Evolutionary conservation across 1,284 basidiomycete species (phyloP), one percentile per base, ranked within the genome.

Genomic region (Cryptococcus jaspeensis): DNA sequence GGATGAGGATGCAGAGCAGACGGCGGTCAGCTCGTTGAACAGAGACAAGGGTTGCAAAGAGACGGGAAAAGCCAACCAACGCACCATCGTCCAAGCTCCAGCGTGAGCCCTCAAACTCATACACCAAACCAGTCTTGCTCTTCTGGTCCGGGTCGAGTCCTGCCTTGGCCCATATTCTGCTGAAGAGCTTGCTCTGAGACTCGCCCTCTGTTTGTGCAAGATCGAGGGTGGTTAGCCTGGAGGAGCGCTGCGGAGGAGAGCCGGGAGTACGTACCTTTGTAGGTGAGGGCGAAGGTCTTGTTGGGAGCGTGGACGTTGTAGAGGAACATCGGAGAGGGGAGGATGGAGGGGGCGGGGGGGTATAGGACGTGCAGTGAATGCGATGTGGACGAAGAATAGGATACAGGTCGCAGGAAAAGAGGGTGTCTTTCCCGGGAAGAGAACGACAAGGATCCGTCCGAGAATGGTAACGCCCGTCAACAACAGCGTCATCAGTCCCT

Each of bases 11-110:
- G 20, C 15, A 39, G 15, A 18, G 8, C 15, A 37, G 15, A 5
- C 28, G 28, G 28, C 28, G 28, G 28, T 32, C 28, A 32, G 28
- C 28, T 5, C 16, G 18, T 18, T 4, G 32, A 15, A 4, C n/a
- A 42, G 42, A 47, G 16, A 37, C 22, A 32, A 56, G n/a, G 23
- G 22, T 15, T 16, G 38, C 6, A 42, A 32, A 38, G 32, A 41
- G 46, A 32, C 18, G 40, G 41, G 41, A 7, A 35, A 38, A 5
- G 23, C 7, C 1, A 15, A 71, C 2, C 32, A 15, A 71, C 76
- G 56, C 37, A 77, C 77, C 75, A 64, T 79, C 78, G 32, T 78
- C 76, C 41, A 79, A 61, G 20, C 63, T 63, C 71, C 70, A 78
- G 40, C 71, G 55, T 9, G 66, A 65, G 6, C 75, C 74, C 18